Conservation (phyloP, 495 filamentous ascomycete species). For the Penicillium coprophilum region DNA sequence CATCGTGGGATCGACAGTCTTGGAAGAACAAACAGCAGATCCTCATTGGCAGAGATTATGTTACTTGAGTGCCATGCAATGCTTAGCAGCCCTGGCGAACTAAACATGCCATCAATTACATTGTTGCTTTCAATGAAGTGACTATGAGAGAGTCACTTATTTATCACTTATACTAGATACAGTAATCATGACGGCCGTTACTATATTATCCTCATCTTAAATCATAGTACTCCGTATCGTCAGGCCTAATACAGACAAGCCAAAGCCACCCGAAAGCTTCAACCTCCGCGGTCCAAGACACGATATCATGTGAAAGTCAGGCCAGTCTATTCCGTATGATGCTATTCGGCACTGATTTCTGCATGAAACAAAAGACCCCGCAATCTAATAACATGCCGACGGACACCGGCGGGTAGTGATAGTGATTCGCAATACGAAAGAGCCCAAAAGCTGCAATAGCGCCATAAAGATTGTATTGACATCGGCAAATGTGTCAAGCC, state of each 20-base stretch:
- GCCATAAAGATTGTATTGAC: background rate
- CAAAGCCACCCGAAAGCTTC: constrained; percentile 20
- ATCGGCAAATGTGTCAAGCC: background rate
- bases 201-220: background rate
- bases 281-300: constrained; percentile 1
- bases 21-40: background rate
- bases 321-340: no score
- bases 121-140: background rate
- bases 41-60: background rate
- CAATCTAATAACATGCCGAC: constrained; percentile 18
- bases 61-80: background rate
- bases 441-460: background rate
- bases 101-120: background rate
- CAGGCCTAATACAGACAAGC: background rate
- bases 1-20: constrained; percentile 4
- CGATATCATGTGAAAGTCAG: constrained; percentile 4
- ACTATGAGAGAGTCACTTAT: background rate
- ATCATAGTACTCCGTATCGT: background rate
- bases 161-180: background rate
- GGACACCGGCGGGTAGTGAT: constrained; percentile 19
- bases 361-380: constrained; percentile 3
- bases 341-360: background rate
- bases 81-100: background rate
- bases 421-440: background rate
- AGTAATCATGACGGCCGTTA: background rate